Evolutionary conservation across 2,329 filamentous ascomycete genomes (phyloP).

Genomic region (Orbilia quercus): DNA sequence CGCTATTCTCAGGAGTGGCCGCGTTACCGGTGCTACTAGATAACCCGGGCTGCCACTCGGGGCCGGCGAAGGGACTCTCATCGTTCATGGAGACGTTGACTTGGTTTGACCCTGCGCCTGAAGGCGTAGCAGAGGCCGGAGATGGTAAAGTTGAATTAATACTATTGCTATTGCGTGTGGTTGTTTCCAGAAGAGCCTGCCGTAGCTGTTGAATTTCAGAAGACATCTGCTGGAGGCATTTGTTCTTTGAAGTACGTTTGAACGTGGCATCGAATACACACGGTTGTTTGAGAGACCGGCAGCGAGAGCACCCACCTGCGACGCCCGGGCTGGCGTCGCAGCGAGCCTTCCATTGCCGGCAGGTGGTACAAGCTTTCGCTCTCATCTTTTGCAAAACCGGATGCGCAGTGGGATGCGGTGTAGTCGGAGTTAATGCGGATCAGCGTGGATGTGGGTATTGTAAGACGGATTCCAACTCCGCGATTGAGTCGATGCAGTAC

Average conservation of each 20-base stretch:
- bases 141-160: slow-evolving; percentile 26
- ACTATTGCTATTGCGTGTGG: background rate
- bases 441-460: background rate
- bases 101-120: slow-evolving; percentile 6
- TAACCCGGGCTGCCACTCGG: slow-evolving; percentile 26
- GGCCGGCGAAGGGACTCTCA: slow-evolving; percentile 17
- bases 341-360: slow-evolving; percentile 37
- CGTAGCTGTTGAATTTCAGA: slow-evolving; percentile 41
- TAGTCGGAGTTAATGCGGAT: no score
- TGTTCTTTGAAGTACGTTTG: slow-evolving; percentile 38
- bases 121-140: background rate
- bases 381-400: slow-evolving; percentile 9
- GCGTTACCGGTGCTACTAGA: slow-evolving; percentile 1
- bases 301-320: slow-evolving; percentile 32
- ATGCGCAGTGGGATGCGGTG: background rate
- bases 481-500: slow-evolving; percentile 10
- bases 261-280: slow-evolving; percentile 41
- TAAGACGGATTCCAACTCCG: slow-evolving; percentile 15
- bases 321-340: slow-evolving; percentile 25
- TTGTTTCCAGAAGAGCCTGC: slow-evolving; percentile 28
- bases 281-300: slow-evolving; percentile 33
- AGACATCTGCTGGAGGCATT: slow-evolving; percentile 43
- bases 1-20: slow-evolving; percentile 14
- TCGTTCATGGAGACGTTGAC: slow-evolving; percentile 26
- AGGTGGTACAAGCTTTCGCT: slow-evolving; percentile 38